phyloP scores from a whole-genome alignment of 331 rosid genomes.

The Dryas integrifolia region DNA sequence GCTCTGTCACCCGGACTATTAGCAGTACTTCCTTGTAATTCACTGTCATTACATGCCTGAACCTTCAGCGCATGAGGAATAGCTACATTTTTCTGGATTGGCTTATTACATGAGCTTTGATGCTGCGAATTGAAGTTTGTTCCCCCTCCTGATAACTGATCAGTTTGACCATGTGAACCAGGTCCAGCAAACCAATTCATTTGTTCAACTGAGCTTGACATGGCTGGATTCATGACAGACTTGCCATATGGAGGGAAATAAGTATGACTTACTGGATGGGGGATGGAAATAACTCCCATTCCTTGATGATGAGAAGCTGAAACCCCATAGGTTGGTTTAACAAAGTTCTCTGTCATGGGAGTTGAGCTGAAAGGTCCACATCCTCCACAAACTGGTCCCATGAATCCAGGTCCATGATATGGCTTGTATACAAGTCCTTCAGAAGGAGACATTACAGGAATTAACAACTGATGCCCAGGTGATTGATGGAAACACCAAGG shows the following conservation, averaged over 20 bases:
- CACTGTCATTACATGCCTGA: constrained; percentile 52
- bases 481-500: constrained; percentile 68
- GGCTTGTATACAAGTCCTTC: constrained; percentile 95
- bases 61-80: constrained; percentile 31
- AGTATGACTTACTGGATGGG: constrained; percentile 49
- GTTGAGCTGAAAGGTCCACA: constrained; percentile 57
- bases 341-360: constrained; percentile 44
- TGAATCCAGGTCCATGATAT: constrained; percentile 60
- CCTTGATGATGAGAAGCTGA: constrained; percentile 53
- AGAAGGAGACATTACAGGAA: constrained; percentile 83
- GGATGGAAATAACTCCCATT: constrained; percentile 41
- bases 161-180: constrained; percentile 28
- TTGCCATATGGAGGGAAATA: constrained; percentile 68
- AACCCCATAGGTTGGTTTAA: constrained; percentile 58
- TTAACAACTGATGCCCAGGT: constrained; percentile 75
- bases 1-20: constrained; percentile 58
- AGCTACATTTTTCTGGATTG: constrained; percentile 37
- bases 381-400: constrained; percentile 62
- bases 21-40: constrained; percentile 62
- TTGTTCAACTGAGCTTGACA: constrained; percentile 60
- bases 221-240: constrained; percentile 47
- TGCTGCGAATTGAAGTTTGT: constrained; percentile 42
- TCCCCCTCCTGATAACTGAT: constrained; percentile 35
- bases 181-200: constrained; percentile 41
- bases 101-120: constrained; percentile 42